Percentiles rank a stretch among this genome's conserved stretches.
Evolutionary conservation across 2,329 filamentous ascomycete genomes (phyloP).

Genomic region (Podosphaera aphanis): DNA sequence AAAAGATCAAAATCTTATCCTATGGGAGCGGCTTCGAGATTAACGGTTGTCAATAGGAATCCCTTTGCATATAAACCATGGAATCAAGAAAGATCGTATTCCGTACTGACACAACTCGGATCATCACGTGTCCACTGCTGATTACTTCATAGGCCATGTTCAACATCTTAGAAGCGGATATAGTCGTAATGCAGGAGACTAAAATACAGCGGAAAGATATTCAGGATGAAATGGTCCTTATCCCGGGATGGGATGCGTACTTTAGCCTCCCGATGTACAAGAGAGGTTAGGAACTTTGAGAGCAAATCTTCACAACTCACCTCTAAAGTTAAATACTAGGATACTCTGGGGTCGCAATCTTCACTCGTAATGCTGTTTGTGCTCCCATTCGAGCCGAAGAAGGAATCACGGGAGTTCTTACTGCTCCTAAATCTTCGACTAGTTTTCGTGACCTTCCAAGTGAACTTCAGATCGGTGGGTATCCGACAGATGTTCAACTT

Average conservation of each 20-base stretch:
- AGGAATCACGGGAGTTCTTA: constrained; percentile 66
- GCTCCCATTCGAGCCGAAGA: constrained; percentile 78
- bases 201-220: constrained; percentile 92
- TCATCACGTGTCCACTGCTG: background rate
- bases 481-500: constrained; percentile 49
- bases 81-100: constrained; percentile 45
- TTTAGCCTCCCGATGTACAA: constrained; percentile 86
- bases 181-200: constrained; percentile 83
- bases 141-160: constrained; percentile 51
- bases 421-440: constrained; percentile 43
- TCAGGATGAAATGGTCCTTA: constrained; percentile 81
- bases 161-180: constrained; percentile 73
- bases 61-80: constrained; percentile 71
- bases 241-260: constrained; percentile 87
- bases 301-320: background rate
- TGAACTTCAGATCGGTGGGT: constrained; percentile 66
- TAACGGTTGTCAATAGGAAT: constrained; percentile 32
- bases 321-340: constrained; percentile 25
- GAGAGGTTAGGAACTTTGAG: constrained; percentile 36
- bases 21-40: too few species aligned
- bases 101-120: constrained; percentile 22
- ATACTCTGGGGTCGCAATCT: constrained; percentile 88
- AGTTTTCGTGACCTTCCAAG: constrained; percentile 53
- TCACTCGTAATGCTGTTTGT: constrained; percentile 71
- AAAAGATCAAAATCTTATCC: background rate